Conservation (phyloP, 2,329 filamentous ascomycete genomes). For the Aspergillus sojae region DNA sequence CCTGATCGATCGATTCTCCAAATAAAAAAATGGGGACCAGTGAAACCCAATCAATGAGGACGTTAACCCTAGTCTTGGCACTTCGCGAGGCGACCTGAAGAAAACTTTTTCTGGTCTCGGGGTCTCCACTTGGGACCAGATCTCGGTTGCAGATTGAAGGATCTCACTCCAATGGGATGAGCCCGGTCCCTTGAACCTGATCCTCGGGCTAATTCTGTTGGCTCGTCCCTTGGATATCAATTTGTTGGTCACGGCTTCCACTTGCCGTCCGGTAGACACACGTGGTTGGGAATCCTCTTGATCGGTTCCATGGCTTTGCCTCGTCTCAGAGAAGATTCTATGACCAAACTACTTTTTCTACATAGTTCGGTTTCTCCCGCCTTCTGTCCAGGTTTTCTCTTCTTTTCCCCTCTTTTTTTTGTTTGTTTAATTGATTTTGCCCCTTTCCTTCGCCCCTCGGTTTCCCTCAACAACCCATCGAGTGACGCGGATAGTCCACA, state of each 20-base stretch:
- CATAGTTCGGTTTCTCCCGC: no score
- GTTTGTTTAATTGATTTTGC: no score
- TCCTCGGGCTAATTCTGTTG: neutral
- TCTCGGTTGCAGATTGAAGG: neutral
- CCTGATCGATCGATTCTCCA: neutral
- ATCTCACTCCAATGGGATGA: neutral
- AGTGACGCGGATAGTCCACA: neutral
- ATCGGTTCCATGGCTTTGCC: neutral
- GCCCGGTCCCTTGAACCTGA: neutral
- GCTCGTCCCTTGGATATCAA: neutral
- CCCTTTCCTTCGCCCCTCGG: neutral
- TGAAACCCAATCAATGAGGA: constrained; percentile 5
- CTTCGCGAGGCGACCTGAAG: neutral
- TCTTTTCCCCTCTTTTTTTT: no score
- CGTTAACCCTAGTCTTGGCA: neutral
- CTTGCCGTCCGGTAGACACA: no score
- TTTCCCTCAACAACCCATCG: neutral
- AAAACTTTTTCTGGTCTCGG: neutral
- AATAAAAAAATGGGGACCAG: neutral
- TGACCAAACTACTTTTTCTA: no score
- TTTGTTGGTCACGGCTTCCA: neutral
- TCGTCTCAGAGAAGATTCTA: no score
- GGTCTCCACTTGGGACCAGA: neutral
- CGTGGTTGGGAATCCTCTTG: neutral
- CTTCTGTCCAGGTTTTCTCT: no score